Evolutionary conservation across 176 grass and related monocot genomes (phyloP), one percentile per base, ranked within the genome.

Genomic region (Zea luxurians): DNA sequence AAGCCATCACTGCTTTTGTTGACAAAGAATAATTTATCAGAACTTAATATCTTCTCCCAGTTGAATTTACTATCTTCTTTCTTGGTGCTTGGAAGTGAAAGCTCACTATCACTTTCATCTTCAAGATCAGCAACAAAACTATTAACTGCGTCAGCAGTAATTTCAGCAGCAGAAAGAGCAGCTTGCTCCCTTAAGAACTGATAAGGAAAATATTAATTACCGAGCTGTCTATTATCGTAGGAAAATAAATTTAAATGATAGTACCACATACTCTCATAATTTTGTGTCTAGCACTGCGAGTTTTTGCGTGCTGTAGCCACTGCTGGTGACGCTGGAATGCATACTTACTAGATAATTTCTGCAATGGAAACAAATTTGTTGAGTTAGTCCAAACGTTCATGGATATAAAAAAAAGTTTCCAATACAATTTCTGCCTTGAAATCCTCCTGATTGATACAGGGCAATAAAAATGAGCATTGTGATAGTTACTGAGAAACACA

Each of bases 171-270:
- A 66, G 85, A 92, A 75, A 89, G 89, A 63, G 77, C 78, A 71
- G 91, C 96, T 80, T 98, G 96, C 66, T 98, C 96, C 68, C 69
- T 89, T 66, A 97, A 79, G 77, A 94, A 97, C 95, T 97, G 88
- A 86, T 40, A 74, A 75, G 52, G 11, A 85, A 46, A 90, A 1
- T 10, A 61, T 70, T 76, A 12, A 48, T 82, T 75, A 70, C 20
- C 64, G 38, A 82, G 44, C 61, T 44, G 72, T 68, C 41, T 57
- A 18, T 76, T 42, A 89, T 66, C 63, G 37, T 21, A 76, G 38
- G 18, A 62, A 66, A 86, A 57, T 61, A 34, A n/a, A 38, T 44
- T 82, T 67, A 20, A 41, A 70, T 72, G 57, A 37, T 37, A 64
- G 71, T 44, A 49, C 69, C 27, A 82, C 84, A 36, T 92, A 98